These are phyloP conservation scores for Trichoderma arundinaceum DNA, from an alignment of 2,329 filamentous ascomycete species.

Conservation along the genomic window DNA sequence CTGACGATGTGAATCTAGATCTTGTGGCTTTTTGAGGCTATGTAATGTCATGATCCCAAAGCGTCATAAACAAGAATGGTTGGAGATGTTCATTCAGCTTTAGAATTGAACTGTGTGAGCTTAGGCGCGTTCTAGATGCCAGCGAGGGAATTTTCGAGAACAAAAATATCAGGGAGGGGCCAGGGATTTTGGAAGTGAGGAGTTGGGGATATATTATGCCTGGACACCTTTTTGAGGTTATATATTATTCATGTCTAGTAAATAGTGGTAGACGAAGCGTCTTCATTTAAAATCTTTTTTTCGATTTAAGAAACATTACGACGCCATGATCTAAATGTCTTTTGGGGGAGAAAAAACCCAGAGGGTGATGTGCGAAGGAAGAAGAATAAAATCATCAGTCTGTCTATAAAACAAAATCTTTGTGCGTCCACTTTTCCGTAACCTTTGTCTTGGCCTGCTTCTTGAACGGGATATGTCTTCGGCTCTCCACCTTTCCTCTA, in stretches of 20 bases:
- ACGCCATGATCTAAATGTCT: constrained; percentile 6
- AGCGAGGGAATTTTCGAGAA: neutral
- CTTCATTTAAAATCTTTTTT: constrained; percentile 3
- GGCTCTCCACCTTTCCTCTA: constrained; percentile 84
- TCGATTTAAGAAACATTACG: constrained; percentile 3
- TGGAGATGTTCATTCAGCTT: neutral
- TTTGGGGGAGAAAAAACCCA: neutral
- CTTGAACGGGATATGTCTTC: constrained; percentile 77
- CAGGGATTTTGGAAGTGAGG: neutral
- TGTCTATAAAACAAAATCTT: constrained; percentile 70
- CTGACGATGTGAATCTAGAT: constrained; percentile 12
- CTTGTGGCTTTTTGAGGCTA: constrained; percentile 23
- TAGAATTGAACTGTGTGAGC: neutral
- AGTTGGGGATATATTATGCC: neutral
- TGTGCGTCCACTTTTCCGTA: constrained; percentile 97
- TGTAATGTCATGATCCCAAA: neutral
- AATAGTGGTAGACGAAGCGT: neutral
- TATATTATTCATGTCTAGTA: neutral
- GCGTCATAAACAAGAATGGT: neutral
- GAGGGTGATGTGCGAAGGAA: neutral
- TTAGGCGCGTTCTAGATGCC: neutral
- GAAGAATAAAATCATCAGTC: neutral
- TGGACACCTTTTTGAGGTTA: neutral
- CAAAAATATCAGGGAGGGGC: neutral
- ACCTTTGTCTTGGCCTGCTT: constrained; percentile 81